Percentiles rank a stretch among this genome's conserved stretches.
These are phyloP conservation scores for Saitozyma sp. DNA, from an alignment of 768 basidiomycete species.

Conservation along the genomic window DNA sequence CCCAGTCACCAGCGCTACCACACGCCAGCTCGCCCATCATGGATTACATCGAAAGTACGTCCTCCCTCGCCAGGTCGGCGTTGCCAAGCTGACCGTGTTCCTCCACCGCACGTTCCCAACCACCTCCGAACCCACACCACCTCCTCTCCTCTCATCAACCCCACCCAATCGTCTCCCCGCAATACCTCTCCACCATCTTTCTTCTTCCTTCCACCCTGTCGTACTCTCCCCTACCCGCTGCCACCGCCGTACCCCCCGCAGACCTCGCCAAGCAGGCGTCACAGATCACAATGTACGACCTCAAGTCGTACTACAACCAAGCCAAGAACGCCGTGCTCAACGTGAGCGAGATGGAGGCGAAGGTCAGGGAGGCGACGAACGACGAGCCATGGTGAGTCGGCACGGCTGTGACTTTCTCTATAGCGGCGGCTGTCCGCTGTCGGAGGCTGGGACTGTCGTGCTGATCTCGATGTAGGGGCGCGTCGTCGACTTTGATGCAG, in stretches of 20 bases:
- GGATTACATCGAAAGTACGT: conserved; percentile 44
- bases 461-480: conserved; percentile 67
- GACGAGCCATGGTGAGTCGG: conserved; percentile 92
- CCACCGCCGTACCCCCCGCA: conserved; percentile 10
- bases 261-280: conserved; percentile 70
- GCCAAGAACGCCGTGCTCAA: conserved; percentile 97
- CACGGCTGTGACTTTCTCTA: background rate
- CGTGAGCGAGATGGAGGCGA: conserved; percentile 94
- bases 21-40: conserved; percentile 18
- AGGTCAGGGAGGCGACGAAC: conserved; percentile 94
- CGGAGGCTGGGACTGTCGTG: background rate
- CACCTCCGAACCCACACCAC: no score
- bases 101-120: no score
- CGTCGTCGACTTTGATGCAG: conserved; percentile 95
- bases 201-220: no score
- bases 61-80: no score
- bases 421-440: background rate
- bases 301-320: conserved; percentile 95
- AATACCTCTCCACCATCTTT: no score
- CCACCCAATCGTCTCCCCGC: no score
- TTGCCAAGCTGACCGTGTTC: no score
- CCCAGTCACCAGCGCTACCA: no score
- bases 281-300: conserved; percentile 84
- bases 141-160: no score
- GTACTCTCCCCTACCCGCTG: no score